Conservation (phyloP, 805 yeast genomes). For the Spathaspora sp. region DNA sequence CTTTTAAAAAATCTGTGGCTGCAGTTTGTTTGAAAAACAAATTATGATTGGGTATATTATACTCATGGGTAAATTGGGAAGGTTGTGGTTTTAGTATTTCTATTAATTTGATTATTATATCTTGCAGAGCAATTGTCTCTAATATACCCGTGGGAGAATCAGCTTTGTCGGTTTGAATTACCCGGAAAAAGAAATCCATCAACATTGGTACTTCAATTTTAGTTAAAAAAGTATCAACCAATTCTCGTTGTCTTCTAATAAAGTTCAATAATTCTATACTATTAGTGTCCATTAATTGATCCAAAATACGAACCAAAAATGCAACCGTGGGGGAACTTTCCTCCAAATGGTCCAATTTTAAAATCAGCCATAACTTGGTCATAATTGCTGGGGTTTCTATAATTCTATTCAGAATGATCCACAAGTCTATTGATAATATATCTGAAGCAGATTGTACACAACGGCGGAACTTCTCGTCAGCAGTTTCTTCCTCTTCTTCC, state of each 20-base stretch:
- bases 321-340: conserved; percentile 39
- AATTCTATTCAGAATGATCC: conserved; percentile 41
- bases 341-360: conserved; percentile 24
- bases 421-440: conserved; percentile 36
- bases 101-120: conserved; percentile 68
- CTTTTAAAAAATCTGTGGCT: conserved; percentile 92
- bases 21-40: conserved; percentile 70
- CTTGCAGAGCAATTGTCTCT: conserved; percentile 68
- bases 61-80: conserved; percentile 42
- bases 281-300: conserved; percentile 70
- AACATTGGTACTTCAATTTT: conserved; percentile 92
- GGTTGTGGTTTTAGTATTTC: conserved; percentile 65
- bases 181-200: conserved; percentile 87
- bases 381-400: conserved; percentile 40
- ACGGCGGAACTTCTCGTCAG: conserved; percentile 31
- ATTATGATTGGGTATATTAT: conserved; percentile 24
- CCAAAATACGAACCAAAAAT: conserved; percentile 61
- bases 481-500: conserved; percentile 21
- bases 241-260: conserved; percentile 59
- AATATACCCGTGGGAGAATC: conserved; percentile 86
- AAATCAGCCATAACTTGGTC: conserved; percentile 39
- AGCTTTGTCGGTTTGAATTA: conserved; percentile 89
- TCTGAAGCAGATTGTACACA: conserved; percentile 39
- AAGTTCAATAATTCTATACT: conserved; percentile 64
- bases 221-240: conserved; percentile 76